Base-by-base conservation (phyloP, 257 asterid species). In the Rehmannia glutinosa region DNA sequence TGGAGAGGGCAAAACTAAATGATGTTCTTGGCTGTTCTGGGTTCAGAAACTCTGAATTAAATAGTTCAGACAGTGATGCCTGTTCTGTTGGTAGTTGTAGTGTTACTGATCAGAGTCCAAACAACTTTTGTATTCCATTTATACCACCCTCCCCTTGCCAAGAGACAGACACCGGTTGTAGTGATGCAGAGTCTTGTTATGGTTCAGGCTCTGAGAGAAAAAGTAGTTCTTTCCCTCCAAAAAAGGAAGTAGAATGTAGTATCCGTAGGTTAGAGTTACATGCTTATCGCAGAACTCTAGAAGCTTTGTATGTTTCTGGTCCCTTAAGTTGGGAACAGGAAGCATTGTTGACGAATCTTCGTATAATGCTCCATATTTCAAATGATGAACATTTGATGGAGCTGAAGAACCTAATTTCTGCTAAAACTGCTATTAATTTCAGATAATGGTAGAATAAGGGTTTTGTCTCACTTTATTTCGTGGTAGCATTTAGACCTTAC, bases 241-340 rank as follows among this genome's bases (percentile, higher is more conserved):
- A 75, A 69, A 91, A 84, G 80, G 89, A 77, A 72, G 74, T 78
- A 73, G 85, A 75, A 64, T 72, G 62, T 76, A 78, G 81, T 72
- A 78, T 85, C 54, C 96, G 80, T 83, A 77, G 77, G 79, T 79
- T 88, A 73, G 98, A 91, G 87, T 75, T 91, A 81, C 84, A 76
- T 63, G 96, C 98, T 72, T 91, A 91, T 75, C 82, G 84, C 54
- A 72, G 94, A 69, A 91, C 96, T 27, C 78, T 91, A 66, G 81
- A 79, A 78, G 96, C 93, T 58, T 70, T 91, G 71, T 78, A 83
- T 69, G 93, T 85, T 70, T 87, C 87, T 72, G 98, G 98, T 68
- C 93, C 93, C 76, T 88, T 91, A 78, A 91, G 89, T 76, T 91
- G 98, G 98, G 98, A 91, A 35, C 89, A 86, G 70, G 96, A 91